Evolutionary conservation across 2,329 filamentous ascomycete species (phyloP).

Genomic region (Aspergillus fijiensis): DNA sequence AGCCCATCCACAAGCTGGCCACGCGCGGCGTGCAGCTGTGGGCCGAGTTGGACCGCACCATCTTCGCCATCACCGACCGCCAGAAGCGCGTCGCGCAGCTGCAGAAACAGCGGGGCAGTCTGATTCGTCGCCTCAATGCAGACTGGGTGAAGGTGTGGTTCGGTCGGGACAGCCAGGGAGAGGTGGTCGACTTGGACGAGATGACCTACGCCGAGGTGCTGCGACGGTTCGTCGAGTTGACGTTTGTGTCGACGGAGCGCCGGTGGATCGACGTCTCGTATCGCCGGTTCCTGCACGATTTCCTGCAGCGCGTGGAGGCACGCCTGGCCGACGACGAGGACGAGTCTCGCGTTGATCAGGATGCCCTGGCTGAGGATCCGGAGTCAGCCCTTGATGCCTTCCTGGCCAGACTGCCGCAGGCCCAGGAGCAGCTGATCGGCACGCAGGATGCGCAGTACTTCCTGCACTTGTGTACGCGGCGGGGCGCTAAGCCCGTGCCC

Average conservation of each 20-base stretch:
- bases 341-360: too few relatives aligned
- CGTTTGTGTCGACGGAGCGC: background rate
- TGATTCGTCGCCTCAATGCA: slow-evolving; percentile 2
- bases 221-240: background rate
- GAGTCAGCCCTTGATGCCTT: background rate
- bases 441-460: background rate
- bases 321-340: too few relatives aligned
- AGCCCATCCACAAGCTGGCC: slow-evolving; percentile 2
- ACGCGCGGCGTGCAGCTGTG: slow-evolving; percentile 1
- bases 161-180: background rate
- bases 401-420: background rate
- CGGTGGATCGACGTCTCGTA: background rate
- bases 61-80: slow-evolving; percentile 6
- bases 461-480: background rate
- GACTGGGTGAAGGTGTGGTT: slow-evolving; percentile 8
- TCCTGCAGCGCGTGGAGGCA: slow-evolving; percentile 1
- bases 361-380: background rate
- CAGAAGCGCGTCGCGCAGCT: background rate
- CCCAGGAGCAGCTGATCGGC: background rate
- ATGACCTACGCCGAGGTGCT: background rate
- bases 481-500: slow-evolving; percentile 4
- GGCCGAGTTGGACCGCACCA: slow-evolving; percentile 1
- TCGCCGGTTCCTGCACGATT: background rate
- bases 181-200: slow-evolving; percentile 1
- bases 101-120: background rate